These are phyloP conservation scores for Rhodamnia rubescens DNA, from an alignment of 345 rosid genomes.

Conservation along the genomic window DNA sequence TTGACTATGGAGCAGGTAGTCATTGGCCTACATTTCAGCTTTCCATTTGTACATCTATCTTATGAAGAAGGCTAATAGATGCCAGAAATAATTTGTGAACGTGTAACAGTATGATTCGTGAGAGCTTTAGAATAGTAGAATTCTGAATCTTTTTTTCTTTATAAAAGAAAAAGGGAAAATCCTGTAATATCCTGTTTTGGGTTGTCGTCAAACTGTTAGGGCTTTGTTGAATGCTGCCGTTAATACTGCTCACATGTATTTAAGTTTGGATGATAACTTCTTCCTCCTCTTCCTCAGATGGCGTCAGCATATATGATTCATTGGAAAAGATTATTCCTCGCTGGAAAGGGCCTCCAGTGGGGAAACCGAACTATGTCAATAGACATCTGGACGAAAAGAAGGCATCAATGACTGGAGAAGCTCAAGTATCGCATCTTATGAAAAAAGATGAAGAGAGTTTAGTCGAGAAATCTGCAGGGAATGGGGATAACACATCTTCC, in stretches of 20 bases:
- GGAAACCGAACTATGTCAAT: constrained; percentile 44
- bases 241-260: not conserved
- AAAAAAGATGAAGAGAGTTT: constrained; percentile 26
- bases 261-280: constrained; percentile 6
- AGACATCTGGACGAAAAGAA: constrained; percentile 37
- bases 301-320: constrained; percentile 69
- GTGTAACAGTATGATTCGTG: not conserved
- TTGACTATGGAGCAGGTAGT: constrained; percentile 86
- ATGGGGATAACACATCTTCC: constrained; percentile 19
- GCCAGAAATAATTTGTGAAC: not conserved
- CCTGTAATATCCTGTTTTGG: not conserved
- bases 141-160: not conserved
- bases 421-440: constrained; percentile 17
- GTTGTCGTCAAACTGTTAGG: not conserved
- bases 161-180: not conserved
- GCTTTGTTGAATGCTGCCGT: not conserved
- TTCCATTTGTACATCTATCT: not conserved
- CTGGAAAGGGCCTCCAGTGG: constrained; percentile 69
- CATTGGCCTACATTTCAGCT: not conserved
- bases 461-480: constrained; percentile 18
- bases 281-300: constrained; percentile 43
- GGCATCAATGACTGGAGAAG: constrained; percentile 29
- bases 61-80: not conserved
- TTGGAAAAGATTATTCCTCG: constrained; percentile 75
- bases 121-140: not conserved